Evolutionary conservation across 306 rosid genomes (phyloP).

Genomic region (Carpinus viminea): DNA sequence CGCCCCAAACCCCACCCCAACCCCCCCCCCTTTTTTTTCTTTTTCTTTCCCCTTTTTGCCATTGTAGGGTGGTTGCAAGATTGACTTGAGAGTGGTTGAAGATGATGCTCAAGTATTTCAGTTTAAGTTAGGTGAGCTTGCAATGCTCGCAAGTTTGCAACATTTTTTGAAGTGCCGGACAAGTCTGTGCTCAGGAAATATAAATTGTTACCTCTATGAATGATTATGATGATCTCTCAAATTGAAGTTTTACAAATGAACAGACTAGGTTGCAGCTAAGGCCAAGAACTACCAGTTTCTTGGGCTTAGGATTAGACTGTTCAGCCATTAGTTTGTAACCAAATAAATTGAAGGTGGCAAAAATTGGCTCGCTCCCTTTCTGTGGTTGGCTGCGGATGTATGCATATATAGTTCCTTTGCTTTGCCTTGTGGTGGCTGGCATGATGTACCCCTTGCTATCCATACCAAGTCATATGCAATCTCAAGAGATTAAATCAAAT

Average conservation of each 20-base stretch:
- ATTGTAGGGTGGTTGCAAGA: background rate
- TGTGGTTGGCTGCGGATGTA: background rate
- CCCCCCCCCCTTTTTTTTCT: no score
- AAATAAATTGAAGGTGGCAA: background rate
- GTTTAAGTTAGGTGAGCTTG: constrained; percentile 4
- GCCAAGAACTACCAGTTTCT: constrained; percentile 1
- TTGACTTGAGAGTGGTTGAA: background rate
- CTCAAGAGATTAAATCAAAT: no score
- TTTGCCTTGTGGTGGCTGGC: background rate
- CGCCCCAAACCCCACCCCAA: no score
- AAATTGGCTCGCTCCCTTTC: background rate
- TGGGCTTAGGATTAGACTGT: background rate
- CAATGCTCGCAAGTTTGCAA: background rate
- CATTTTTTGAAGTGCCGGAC: background rate
- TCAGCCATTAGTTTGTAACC: background rate
- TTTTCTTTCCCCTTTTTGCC: background rate
- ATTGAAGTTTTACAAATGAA: background rate
- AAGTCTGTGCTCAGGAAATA: background rate
- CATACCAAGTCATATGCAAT: no score
- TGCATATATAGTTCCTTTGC: background rate
- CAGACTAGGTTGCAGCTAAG: background rate
- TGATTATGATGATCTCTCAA: background rate
- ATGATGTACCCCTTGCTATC: background rate
- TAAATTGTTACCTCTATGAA: background rate
- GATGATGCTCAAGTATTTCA: background rate